A percentile compares a stretch with the other conserved stretches of the same genome.
These are phyloP conservation scores for Dactylis glomerata DNA, from an alignment of 176 grass and related monocot genomes.

Conservation along the genomic window DNA sequence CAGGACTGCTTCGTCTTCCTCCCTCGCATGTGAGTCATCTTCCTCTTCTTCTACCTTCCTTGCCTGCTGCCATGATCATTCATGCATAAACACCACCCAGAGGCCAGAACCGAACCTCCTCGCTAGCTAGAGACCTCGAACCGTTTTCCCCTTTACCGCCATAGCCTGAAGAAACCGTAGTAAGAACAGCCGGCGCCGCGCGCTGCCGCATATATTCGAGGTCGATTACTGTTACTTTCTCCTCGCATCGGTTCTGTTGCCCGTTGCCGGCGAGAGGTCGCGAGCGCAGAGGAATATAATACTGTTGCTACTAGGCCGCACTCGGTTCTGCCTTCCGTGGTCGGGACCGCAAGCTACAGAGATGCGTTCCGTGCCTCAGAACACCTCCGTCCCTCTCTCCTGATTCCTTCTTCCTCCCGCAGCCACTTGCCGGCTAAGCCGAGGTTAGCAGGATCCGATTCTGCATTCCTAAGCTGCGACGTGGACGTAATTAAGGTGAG, in stretches of 20 bases:
- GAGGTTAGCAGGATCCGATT: background rate
- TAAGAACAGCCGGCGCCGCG: background rate
- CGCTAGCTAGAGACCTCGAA: no score
- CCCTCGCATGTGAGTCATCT: background rate
- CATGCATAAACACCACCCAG: background rate
- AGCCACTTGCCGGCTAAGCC: background rate
- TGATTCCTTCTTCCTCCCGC: background rate
- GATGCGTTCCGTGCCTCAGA: background rate
- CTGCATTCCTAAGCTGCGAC: background rate
- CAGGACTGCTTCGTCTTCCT: background rate
- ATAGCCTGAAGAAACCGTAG: background rate
- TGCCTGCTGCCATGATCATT: background rate
- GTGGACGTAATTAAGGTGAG: background rate
- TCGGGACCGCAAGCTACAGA: background rate
- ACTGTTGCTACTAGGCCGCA: background rate
- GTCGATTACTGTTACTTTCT: background rate
- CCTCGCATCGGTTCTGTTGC: background rate
- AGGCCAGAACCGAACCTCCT: background rate
- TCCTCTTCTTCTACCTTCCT: background rate
- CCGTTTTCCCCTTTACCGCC: background rate
- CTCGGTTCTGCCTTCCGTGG: slow-evolving; percentile 20
- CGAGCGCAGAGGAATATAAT: background rate
- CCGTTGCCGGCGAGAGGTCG: background rate
- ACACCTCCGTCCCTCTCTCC: background rate
- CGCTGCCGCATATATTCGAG: background rate